Evolutionary conservation across 2,329 filamentous ascomycete genomes (phyloP), one percentile per base, ranked within the genome.

Genomic region (Ophiostoma tasmaniense): DNA sequence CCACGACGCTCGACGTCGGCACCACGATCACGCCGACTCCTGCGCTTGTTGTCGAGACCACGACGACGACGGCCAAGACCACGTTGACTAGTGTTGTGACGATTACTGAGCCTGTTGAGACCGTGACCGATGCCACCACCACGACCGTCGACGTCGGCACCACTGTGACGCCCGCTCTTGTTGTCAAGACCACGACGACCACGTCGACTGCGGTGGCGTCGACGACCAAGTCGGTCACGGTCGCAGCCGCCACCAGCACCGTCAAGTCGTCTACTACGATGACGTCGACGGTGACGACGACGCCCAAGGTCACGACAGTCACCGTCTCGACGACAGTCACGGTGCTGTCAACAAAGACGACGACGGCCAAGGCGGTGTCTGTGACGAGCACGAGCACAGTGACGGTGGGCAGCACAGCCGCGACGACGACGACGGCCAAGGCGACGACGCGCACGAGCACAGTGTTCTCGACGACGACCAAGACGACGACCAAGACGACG

Each of bases 401-500:
- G n/a, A 55, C 50, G 1, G n/a, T 55, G 8, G 50, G 50, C 22
- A 55, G 22, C 50, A 55, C 50, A 3, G n/a, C 4, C 64, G n/a
- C 64, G 13, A 33, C 13, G 39, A 66, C 64, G 20, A 52, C 64
- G 17, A 66, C 64, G 14, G 64, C 42, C 64, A 66, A 66, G 37
- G 64, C 42, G 64, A 66, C 64, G 39, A 17, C 39, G 22, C 33
- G 35, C 22, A 66, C 42, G 39, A n/a, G 39, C 17, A 66, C 64
- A 1, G 45, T 45, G n/a, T 25, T 14, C 11, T 52, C 25, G 64
- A 66, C 64, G 35, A 66, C 64, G n/a, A 66, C 37, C 64, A 66
- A 66, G n/a, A 25, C 64, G n/a, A 66, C 64, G 8, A 13, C 7
- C 50, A 55, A 55, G 50, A 55, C n/a, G 5, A 55, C 50, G n/a